Evolutionary conservation across 1,284 basidiomycete genomes (phyloP), one percentile per base, ranked within the genome.

Genomic region (Melanopsichium pennsylvanicum): DNA sequence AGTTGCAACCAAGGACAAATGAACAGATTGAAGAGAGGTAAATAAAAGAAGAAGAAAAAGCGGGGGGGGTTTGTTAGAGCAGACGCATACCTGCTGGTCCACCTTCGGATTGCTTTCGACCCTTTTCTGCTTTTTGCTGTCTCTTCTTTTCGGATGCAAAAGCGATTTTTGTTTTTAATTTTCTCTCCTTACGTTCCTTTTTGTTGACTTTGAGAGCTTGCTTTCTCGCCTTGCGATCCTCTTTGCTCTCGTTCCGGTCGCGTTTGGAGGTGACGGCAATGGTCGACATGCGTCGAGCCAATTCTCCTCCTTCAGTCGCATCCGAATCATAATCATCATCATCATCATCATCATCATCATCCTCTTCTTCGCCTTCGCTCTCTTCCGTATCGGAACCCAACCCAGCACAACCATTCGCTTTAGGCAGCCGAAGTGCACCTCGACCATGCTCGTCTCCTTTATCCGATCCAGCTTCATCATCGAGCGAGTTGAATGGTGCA

Each of bases 161-260:
- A 10, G 64, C 67, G 29, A 70, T 48, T 34, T 77, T 77, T 11
- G 61, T 74, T 33, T 70, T 61, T 19, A 68, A 45, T 57, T 75
- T 78, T 9, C 66, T 52, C 18, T 63, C 45, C 26, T 74, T 70
- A 15, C 76, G 58, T 22, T 50, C 49, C 63, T 75, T 69, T 46
- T 79, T 79, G 46, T 55, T 56, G 21, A 85, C 86, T 82, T 97
- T 98, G 31, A 93, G 87, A 1, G 88, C 89, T n/a, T 87, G 85
- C 82, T 98, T 99, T 18, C 96, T 87, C 0, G 88, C 87, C 75
- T 88, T 92, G 82, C 92, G 92, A 38, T 91, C 92, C 70, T 93
- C 93, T 52, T 87, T 87, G 3, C 88, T 86, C 82, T 99, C 96
- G 63, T 74, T 74, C 9, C 67, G 45, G 35, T 72, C 61, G 4